A percentile compares a stretch with the other conserved stretches of the same genome.
These are phyloP conservation scores for Kodamaea jinghongensis DNA, from an alignment of 805 yeast species.

Conservation along the genomic window DNA sequence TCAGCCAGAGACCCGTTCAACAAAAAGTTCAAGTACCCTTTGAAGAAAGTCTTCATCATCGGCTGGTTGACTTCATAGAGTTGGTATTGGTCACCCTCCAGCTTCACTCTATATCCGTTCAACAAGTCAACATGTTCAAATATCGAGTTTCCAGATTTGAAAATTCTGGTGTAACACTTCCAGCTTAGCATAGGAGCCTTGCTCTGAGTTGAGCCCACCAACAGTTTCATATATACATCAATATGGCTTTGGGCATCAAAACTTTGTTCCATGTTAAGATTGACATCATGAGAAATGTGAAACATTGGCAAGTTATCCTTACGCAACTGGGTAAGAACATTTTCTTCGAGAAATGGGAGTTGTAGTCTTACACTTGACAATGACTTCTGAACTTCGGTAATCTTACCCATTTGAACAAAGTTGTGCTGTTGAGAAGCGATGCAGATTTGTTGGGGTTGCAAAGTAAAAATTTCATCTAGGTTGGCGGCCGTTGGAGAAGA, in stretches of 20 bases:
- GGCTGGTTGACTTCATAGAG: constrained; percentile 19
- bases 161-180: constrained; percentile 20
- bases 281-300: constrained; percentile 3
- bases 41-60: constrained; percentile 37
- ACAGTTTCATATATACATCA: constrained; percentile 5
- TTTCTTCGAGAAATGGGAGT: not conserved
- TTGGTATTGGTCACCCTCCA: constrained; percentile 3
- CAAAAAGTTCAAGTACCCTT: constrained; percentile 36
- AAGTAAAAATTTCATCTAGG: constrained; percentile 3
- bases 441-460: constrained; percentile 3
- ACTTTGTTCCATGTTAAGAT: constrained; percentile 6
- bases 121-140: constrained; percentile 25
- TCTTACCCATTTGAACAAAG: constrained; percentile 1
- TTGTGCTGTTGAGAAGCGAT: constrained; percentile 4
- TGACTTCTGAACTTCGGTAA: not conserved
- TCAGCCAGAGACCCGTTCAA: constrained; percentile 28
- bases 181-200: constrained; percentile 5
- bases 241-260: constrained; percentile 1
- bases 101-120: constrained; percentile 27
- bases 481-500: constrained; percentile 21
- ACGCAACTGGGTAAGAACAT: constrained; percentile 1
- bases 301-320: constrained; percentile 5
- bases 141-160: constrained; percentile 17
- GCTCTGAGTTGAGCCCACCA: constrained; percentile 3
- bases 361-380: not conserved